phyloP scores from a whole-genome alignment of 352 stramenopile genomes.

The Thalassiosira exigua region DNA sequence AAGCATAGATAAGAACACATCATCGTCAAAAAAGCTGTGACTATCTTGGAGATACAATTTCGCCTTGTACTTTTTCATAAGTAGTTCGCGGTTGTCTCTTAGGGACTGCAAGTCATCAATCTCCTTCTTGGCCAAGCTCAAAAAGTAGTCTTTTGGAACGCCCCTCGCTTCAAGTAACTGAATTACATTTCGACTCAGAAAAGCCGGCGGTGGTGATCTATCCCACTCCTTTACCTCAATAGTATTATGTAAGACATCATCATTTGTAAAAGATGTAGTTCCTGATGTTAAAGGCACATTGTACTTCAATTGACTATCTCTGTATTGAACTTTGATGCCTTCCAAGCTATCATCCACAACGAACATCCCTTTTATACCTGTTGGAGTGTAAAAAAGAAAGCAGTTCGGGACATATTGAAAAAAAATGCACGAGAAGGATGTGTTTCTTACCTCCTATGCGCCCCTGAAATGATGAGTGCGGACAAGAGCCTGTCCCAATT shows the following conservation, averaged over 20 bases:
- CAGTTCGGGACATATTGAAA: too few relatives aligned
- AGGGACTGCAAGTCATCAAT: constrained; percentile 17
- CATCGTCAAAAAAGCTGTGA: constrained; percentile 24
- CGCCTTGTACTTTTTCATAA: constrained; percentile 23
- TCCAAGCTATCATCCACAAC: constrained; percentile 43
- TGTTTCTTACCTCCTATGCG: constrained; percentile 51
- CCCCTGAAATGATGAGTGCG: constrained; percentile 43
- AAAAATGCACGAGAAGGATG: constrained; percentile 47
- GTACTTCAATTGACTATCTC: constrained; percentile 43
- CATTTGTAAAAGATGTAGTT: not conserved
- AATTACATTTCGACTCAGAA: constrained; percentile 22
- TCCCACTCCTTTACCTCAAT: constrained; percentile 48
- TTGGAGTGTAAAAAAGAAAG: too few relatives aligned
- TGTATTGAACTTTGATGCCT: constrained; percentile 38
- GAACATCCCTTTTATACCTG: constrained; percentile 54
- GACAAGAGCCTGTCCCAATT: constrained; percentile 6
- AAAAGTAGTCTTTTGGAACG: constrained; percentile 37
- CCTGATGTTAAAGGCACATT: constrained; percentile 21
- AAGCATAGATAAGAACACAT: constrained; percentile 30
- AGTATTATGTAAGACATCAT: constrained; percentile 36
- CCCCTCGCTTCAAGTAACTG: constrained; percentile 38
- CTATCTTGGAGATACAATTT: constrained; percentile 8
- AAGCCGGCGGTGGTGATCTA: constrained; percentile 10
- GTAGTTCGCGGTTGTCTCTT: not conserved
- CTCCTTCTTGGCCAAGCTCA: constrained; percentile 18